Base-by-base conservation (phyloP, 257 asterid species). In the Thymus quinquecostatus region DNA sequence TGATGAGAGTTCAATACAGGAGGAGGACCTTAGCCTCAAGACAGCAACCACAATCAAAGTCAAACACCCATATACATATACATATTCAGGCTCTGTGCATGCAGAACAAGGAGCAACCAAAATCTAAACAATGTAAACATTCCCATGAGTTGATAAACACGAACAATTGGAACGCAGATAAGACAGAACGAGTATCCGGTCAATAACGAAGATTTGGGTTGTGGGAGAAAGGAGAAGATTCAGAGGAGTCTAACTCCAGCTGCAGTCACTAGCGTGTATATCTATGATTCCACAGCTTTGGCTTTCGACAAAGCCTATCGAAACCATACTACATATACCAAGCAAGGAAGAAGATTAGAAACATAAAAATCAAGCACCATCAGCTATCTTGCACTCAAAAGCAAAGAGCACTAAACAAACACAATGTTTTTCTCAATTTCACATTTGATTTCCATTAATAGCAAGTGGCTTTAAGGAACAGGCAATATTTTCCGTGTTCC, bases 51-150 rank as follows among this genome's bases (percentile, higher is more conserved):
- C n/a, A 33, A 27, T 4, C 6, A 59, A 21, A 48, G 13, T 32
- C 69, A 50, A 41, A 38, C 49, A 11, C 40, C 9, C 49, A 7
- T 8, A 13, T 8, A 13, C 12, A 60, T 14, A 60, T 2, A 34
- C 43, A 28, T 27, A 54, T 54, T 54, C 12, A 3, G 43, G 47
- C 21, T 63, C 44, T 14, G 30, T 6, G n/a, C 48, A 29, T 28
- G 29, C 43, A 27, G 12, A 27, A 40, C 53, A n/a, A 6, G 41
- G n/a, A 43, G 14, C 75, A n/a, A 65, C 55, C 71, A 59, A 48
- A 10, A 36, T 10, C 40, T 10, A 30, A 21, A 57, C 57, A 54
- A 59, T n/a, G 1, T 12, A 13, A 33, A 48, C 54, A 60, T 60
- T 36, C 10, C 36, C 61, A 48, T 7, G 21, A 48, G 64, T 27